Evolutionary conservation across 176 grass and related monocot species (phyloP).

Genomic region (Chloris gayana): DNA sequence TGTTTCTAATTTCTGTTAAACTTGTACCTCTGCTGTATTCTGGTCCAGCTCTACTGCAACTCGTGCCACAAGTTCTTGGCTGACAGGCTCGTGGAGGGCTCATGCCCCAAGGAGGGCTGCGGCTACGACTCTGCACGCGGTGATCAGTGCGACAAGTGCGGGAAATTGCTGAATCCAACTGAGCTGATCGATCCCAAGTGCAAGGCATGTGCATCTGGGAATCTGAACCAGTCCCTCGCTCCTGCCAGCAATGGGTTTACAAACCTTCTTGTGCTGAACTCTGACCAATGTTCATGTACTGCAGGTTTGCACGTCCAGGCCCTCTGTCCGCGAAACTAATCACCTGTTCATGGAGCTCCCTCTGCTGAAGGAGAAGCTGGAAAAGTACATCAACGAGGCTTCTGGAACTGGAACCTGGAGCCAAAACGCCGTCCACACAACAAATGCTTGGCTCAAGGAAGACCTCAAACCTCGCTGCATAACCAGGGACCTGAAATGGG

Average conservation of each 20-base stretch:
- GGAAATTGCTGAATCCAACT: constrained; percentile 74
- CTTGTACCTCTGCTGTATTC: neutral
- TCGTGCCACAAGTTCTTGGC: constrained; percentile 71
- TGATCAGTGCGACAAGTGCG: constrained; percentile 88
- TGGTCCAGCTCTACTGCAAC: constrained; percentile 62
- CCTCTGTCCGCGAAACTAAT: constrained; percentile 60
- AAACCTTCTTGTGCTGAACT: neutral
- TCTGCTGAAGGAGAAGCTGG: constrained; percentile 62
- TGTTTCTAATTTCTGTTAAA: no score
- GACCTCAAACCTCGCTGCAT: constrained; percentile 74
- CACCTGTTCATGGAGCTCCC: constrained; percentile 90
- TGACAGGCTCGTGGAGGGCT: constrained; percentile 74
- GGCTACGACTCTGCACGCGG: constrained; percentile 65
- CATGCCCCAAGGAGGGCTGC: constrained; percentile 64
- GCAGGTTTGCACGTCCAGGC: constrained; percentile 56
- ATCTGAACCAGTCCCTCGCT: neutral
- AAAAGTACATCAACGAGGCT: constrained; percentile 57
- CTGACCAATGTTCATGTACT: neutral
- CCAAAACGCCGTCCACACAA: constrained; percentile 63
- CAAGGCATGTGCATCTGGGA: constrained; percentile 40
- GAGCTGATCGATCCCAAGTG: constrained; percentile 75
- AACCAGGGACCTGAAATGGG: constrained; percentile 86
- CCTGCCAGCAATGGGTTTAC: neutral
- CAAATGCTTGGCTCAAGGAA: constrained; percentile 74
- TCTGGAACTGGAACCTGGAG: constrained; percentile 72